Conservation (phyloP, 2,329 filamentous ascomycete genomes). For the Parafenestella ontariensis region DNA sequence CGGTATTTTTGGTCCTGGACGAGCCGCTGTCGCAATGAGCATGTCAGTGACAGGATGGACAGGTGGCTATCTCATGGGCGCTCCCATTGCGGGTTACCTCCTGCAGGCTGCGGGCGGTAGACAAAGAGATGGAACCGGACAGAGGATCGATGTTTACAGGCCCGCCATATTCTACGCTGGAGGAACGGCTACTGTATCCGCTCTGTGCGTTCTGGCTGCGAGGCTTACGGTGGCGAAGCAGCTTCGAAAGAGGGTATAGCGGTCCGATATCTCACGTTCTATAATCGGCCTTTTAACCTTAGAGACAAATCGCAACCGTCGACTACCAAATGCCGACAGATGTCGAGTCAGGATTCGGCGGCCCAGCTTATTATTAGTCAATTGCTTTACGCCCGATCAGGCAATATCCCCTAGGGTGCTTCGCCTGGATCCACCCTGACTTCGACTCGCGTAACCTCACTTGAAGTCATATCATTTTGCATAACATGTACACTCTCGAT, state of each 20-base stretch:
- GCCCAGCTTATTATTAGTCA: too few species aligned
- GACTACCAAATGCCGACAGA: too few species aligned
- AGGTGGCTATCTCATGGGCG: constrained; percentile 36
- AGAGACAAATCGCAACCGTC: too few species aligned
- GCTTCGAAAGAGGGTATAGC: constrained; percentile 25
- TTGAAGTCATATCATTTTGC: too few species aligned
- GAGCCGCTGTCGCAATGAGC: constrained; percentile 37
- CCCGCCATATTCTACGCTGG: constrained; percentile 43
- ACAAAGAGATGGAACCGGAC: constrained; percentile 3
- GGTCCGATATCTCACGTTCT: too few species aligned
- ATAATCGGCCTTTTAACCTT: too few species aligned
- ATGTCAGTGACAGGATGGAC: constrained; percentile 38
- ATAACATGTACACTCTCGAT: too few species aligned
- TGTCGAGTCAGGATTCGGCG: too few species aligned
- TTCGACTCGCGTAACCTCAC: too few species aligned
- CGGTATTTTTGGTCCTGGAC: constrained; percentile 34
- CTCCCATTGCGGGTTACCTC: constrained; percentile 36
- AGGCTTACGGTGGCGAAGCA: constrained; percentile 29
- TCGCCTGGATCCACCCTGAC: too few species aligned
- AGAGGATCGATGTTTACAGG: constrained; percentile 32
- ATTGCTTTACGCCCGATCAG: too few species aligned
- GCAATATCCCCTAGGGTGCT: too few species aligned
- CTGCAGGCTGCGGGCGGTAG: constrained; percentile 35
- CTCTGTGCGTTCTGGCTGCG: constrained; percentile 30
- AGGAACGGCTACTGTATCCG: constrained; percentile 28